These are phyloP conservation scores for Trifolium fragiferum DNA, from an alignment of 306 rosid species.

Conservation along the genomic window DNA sequence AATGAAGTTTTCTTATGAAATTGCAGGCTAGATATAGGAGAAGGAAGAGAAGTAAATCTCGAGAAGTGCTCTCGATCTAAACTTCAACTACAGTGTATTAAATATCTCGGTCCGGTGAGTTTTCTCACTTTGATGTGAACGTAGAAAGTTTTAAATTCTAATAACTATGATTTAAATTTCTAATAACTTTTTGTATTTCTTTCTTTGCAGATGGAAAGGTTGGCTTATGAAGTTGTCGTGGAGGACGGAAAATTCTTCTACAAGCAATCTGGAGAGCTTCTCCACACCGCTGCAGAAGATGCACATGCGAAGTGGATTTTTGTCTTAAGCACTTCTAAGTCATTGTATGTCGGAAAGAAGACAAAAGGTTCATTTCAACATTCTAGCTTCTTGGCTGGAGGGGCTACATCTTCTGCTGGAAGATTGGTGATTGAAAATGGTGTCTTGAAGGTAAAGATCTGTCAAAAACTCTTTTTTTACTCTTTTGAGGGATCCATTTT, in stretches of 20 bases:
- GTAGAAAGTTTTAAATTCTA: neutral
- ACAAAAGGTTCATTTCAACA: constrained; percentile 95
- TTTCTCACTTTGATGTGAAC: constrained; percentile 19
- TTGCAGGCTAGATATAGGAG: constrained; percentile 95
- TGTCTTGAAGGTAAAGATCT: constrained; percentile 70
- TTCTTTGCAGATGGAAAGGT: constrained; percentile 82
- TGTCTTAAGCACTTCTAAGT: constrained; percentile 89
- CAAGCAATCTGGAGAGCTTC: constrained; percentile 80
- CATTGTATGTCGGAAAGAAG: constrained; percentile 87
- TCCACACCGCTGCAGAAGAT: constrained; percentile 58
- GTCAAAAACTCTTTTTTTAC: neutral
- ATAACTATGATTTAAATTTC: neutral
- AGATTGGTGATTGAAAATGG: constrained; percentile 86
- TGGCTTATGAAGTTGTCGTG: constrained; percentile 82
- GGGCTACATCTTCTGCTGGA: constrained; percentile 98
- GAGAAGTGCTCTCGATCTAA: constrained; percentile 80
- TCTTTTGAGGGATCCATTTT: constrained; percentile 28
- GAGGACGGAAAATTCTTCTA: constrained; percentile 75
- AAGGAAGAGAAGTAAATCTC: constrained; percentile 88
- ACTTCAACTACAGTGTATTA: constrained; percentile 94
- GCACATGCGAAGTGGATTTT: constrained; percentile 87
- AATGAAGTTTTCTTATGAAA: constrained; percentile 26
- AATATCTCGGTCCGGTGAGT: constrained; percentile 97
- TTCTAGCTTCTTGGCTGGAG: constrained; percentile 99
- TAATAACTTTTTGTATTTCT: constrained; percentile 15